phyloP scores from a whole-genome alignment of 306 rosid genomes.

The Pterocarpus macrocarpus region DNA sequence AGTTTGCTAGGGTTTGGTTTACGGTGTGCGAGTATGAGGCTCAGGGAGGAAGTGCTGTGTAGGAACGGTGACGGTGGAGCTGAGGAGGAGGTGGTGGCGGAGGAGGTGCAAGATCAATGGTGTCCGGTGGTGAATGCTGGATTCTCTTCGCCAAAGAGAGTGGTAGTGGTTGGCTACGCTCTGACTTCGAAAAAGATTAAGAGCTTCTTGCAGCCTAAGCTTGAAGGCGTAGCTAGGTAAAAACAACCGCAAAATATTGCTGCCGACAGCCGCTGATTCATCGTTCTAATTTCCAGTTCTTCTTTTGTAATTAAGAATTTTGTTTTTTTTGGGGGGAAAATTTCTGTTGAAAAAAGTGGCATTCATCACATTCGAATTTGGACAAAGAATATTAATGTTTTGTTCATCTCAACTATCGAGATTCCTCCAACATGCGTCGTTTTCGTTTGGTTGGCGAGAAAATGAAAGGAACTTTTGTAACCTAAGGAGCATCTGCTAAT shows the following conservation, averaged over 20 bases:
- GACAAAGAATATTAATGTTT: conserved; percentile 7
- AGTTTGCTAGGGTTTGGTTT: conserved; percentile 22
- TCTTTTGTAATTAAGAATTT: neutral
- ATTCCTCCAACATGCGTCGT: conserved; percentile 51
- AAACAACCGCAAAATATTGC: neutral
- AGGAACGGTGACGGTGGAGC: conserved; percentile 44
- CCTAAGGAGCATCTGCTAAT: conserved; percentile 26
- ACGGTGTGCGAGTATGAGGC: conserved; percentile 46
- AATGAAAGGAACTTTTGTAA: conserved; percentile 46
- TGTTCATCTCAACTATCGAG: conserved; percentile 28
- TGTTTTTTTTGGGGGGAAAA: neutral
- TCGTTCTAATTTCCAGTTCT: neutral
- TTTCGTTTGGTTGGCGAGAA: conserved; percentile 61
- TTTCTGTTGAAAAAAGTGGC: neutral
- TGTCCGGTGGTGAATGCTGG: conserved; percentile 53
- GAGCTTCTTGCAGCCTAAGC: conserved; percentile 94
- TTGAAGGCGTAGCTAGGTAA: conserved; percentile 91
- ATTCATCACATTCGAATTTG: neutral
- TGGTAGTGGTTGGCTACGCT: conserved; percentile 85
- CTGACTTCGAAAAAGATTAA: conserved; percentile 91
- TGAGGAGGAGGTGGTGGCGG: conserved; percentile 48
- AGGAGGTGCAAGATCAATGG: conserved; percentile 47
- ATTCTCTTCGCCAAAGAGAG: conserved; percentile 55
- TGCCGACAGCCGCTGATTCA: neutral
- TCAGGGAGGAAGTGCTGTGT: conserved; percentile 62